Evolutionary conservation across 768 basidiomycete species (phyloP).

Genomic region (Boletus vinaceobasis): DNA sequence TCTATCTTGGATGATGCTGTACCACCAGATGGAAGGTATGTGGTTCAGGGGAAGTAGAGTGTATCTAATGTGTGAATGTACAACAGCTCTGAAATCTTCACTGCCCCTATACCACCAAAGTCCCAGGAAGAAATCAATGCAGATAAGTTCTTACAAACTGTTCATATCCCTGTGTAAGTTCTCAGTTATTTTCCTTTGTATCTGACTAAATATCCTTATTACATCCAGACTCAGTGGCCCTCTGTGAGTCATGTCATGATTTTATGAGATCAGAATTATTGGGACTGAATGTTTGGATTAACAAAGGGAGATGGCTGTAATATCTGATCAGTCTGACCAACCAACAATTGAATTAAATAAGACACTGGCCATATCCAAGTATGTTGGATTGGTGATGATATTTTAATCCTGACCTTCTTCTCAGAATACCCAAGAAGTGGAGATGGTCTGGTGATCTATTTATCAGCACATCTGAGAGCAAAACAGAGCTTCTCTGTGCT

Average conservation of each 20-base stretch:
- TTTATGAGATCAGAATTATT: neutral
- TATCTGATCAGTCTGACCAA: slow-evolving; percentile 2
- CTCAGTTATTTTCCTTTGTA: neutral
- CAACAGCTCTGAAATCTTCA: slow-evolving; percentile 2
- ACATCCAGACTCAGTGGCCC: slow-evolving; percentile 21
- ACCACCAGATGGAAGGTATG: slow-evolving; percentile 12
- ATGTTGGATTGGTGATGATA: slow-evolving; percentile 8
- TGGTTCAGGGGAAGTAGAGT: neutral
- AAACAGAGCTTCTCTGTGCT: slow-evolving; percentile 46
- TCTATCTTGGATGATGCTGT: slow-evolving; percentile 6
- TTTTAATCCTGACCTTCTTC: slow-evolving; percentile 3
- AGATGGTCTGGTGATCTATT: slow-evolving; percentile 61
- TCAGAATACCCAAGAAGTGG: slow-evolving; percentile 59
- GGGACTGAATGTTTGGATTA: neutral
- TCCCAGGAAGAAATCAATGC: slow-evolving; percentile 17
- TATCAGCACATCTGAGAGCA: slow-evolving; percentile 35
- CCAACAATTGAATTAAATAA: slow-evolving; percentile 13
- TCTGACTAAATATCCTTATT: neutral
- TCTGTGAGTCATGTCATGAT: slow-evolving; percentile 17
- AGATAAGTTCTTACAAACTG: slow-evolving; percentile 25
- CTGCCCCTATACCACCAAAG: slow-evolving; percentile 17
- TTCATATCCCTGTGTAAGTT: slow-evolving; percentile 27
- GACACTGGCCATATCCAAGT: slow-evolving; percentile 22
- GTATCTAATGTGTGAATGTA: neutral
- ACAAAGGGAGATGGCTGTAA: slow-evolving; percentile 16